phyloP scores from a whole-genome alignment of 306 rosid genomes.

The Gastrolobium bilobum region DNA sequence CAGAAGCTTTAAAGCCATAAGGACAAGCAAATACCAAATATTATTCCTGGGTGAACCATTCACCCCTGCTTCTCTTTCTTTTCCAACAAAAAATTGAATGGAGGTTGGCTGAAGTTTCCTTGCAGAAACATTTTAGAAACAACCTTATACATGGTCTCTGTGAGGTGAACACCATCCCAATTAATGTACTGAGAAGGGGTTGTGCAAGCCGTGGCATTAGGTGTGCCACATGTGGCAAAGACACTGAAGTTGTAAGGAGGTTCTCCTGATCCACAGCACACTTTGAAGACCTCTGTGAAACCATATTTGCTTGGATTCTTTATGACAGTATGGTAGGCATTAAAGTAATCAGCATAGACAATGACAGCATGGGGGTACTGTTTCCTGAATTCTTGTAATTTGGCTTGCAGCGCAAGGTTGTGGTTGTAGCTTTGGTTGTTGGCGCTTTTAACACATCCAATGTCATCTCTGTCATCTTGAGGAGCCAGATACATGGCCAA shows the following conservation, averaged over 20 bases:
- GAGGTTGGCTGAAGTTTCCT: slow-evolving; percentile 76
- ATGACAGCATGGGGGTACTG: slow-evolving; percentile 75
- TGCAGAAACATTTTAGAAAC: slow-evolving; percentile 74
- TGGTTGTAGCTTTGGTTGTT: slow-evolving; percentile 70
- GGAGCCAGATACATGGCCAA: slow-evolving; percentile 72
- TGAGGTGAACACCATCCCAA: slow-evolving; percentile 98
- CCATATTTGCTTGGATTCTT: slow-evolving; percentile 65
- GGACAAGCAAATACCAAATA: slow-evolving; percentile 26
- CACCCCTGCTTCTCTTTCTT: slow-evolving; percentile 63
- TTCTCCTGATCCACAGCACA: slow-evolving; percentile 84
- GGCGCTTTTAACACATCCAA: slow-evolving; percentile 81
- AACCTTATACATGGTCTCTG: slow-evolving; percentile 92
- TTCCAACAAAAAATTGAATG: slow-evolving; percentile 68
- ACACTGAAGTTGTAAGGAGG: slow-evolving; percentile 75
- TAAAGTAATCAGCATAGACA: slow-evolving; percentile 81
- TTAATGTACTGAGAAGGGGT: slow-evolving; percentile 77
- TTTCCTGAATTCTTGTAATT: slow-evolving; percentile 62
- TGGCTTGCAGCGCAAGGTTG: slow-evolving; percentile 62
- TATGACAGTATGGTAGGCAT: slow-evolving; percentile 72
- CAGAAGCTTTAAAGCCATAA: background rate
- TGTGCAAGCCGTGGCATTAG: slow-evolving; percentile 60
- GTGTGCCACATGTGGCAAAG: slow-evolving; percentile 71
- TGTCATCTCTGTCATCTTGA: slow-evolving; percentile 69
- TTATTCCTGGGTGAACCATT: background rate
- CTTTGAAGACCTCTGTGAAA: slow-evolving; percentile 67